Conservation (phyloP, 192 early-diverging fungal genomes). For the Cetraspora pellucida region DNA sequence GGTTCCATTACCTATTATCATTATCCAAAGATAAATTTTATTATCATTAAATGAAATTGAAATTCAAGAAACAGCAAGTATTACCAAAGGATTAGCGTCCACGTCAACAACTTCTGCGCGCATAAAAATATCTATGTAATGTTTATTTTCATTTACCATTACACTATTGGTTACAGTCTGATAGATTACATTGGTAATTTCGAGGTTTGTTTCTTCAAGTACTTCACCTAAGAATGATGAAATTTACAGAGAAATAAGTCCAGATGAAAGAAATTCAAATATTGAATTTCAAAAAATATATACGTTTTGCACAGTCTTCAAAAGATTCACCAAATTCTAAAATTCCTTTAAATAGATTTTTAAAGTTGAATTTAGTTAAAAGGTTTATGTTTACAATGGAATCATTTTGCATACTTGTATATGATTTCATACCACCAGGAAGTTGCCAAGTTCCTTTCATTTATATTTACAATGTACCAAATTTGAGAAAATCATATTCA, state of each 20-base stretch:
- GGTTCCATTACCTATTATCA: slow-evolving; percentile 43
- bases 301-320: slow-evolving; percentile 47
- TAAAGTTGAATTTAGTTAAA: too few species aligned
- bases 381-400: not conserved
- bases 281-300: slow-evolving; percentile 22
- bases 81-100: slow-evolving; percentile 34
- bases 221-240: slow-evolving; percentile 39
- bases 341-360: slow-evolving; percentile 31
- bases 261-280: not conserved
- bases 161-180: slow-evolving; percentile 44
- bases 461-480: not conserved
- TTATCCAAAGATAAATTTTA: not conserved
- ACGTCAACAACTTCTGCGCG: slow-evolving; percentile 29
- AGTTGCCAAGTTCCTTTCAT: slow-evolving; percentile 41
- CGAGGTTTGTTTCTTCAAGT: slow-evolving; percentile 48
- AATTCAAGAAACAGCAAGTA: not conserved
- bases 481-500: not conserved
- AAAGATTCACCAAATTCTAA: slow-evolving; percentile 53
- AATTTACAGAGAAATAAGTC: too few species aligned
- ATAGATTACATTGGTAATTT: slow-evolving; percentile 33
- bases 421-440: slow-evolving; percentile 41
- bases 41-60: not conserved
- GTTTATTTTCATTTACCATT: slow-evolving; percentile 46
- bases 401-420: not conserved
- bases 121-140: slow-evolving; percentile 59